Base-by-base conservation (phyloP, 2,329 filamentous ascomycete genomes). In the Colletotrichum navitas region DNA sequence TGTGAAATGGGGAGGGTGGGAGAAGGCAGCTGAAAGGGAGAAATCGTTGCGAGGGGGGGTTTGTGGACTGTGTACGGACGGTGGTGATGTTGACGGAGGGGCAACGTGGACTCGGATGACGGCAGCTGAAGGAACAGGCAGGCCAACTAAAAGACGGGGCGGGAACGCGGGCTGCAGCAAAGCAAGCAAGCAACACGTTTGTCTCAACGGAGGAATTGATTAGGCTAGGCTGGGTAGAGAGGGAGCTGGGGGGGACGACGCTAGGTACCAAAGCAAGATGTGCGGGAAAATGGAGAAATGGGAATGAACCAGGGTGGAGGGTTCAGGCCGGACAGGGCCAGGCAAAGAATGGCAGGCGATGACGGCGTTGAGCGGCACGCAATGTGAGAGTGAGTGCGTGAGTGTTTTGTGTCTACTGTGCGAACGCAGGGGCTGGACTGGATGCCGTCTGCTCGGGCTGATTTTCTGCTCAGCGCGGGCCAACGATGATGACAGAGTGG, bases 41-140 rank as follows among this genome's bases (percentile, higher is more conserved):
- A 63, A 63, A 63, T 71, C 52, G 68, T 49, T 68, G 64, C 64
- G 49, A 68, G 45, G 43, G 63, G 45, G 49, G 41, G 63, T 71
- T 71, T 71, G 68, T 71, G 68, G 68, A 68, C 59, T 63, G 52
- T 39, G 56, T 24, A 54, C 55, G 29, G 39, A 52, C 26, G 29
- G 58, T 62, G 64, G 59, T 68, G 68, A 59, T 71, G 68, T 54
- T 68, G 65, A 51, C 58, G 45, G 68, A 71, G 68, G 65, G 68
- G 68, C 68, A 71, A 68, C 68, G 68, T 71, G 68, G 68, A 63
- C 68, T 71, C 59, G 52, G 68, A 71, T 68, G 68, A 71, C 68
- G 68, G 68, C 68, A 68, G 68, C 47, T 71, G 68, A 43, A 71
- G 21, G 68, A 71, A 63, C 58, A 68, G 32, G 32, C 32, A 36